These are phyloP conservation scores for Didymosphaeria variabile DNA, from an alignment of 2,329 filamentous ascomycete species.

Conservation along the genomic window DNA sequence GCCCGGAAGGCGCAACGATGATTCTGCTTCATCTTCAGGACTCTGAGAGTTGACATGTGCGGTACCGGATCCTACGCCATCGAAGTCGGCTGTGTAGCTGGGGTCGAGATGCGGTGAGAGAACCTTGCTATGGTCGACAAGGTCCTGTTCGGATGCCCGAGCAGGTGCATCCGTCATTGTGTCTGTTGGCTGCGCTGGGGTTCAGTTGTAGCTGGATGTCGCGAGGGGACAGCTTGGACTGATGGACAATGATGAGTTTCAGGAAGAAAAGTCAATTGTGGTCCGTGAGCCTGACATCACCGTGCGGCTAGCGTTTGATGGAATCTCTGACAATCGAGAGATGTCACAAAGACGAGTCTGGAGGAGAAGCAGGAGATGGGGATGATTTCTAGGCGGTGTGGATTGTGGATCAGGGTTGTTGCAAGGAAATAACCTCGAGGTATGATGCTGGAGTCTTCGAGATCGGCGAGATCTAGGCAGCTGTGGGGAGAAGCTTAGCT, in stretches of 20 bases:
- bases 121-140: conserved; percentile 44
- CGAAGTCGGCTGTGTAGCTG: conserved; percentile 56
- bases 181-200: not conserved
- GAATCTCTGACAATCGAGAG: not conserved
- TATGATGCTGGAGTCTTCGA: conserved; percentile 22
- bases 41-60: conserved; percentile 37
- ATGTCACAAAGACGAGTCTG: not conserved
- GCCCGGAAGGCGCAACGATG: conserved; percentile 75
- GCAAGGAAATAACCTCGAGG: not conserved
- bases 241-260: conserved; percentile 33
- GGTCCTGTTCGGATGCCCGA: conserved; percentile 37
- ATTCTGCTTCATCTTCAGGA: conserved; percentile 56
- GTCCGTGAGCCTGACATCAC: conserved; percentile 44
- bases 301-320: not conserved
- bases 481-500: conserved; percentile 17
- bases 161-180: conserved; percentile 42
- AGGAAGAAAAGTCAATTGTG: conserved; percentile 35
- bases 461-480: conserved; percentile 17
- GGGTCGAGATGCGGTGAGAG: conserved; percentile 54
- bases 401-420: not conserved
- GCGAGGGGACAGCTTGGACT: conserved; percentile 5
- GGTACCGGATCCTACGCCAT: conserved; percentile 40
- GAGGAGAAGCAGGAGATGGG: not conserved
- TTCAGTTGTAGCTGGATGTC: not conserved
- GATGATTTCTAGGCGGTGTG: not conserved